A percentile compares a stretch with the other conserved stretches of the same genome.
Conservation (phyloP, 768 basidiomycete genomes). For the Pisolithus tinctorius region DNA sequence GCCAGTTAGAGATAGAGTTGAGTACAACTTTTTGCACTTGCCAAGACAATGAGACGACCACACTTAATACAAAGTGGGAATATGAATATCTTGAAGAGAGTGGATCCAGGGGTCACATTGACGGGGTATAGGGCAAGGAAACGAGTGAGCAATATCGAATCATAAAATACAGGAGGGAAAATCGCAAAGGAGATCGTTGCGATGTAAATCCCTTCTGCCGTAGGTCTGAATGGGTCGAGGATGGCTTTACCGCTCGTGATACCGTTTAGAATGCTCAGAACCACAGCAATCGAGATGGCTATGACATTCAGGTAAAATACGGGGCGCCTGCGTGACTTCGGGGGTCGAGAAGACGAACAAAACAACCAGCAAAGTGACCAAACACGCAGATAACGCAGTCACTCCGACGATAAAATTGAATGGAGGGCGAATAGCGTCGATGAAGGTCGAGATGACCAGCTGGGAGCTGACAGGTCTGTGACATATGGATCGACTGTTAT, state of each 20-base stretch:
- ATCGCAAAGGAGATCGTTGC: slow-evolving; percentile 19
- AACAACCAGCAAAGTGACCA: slow-evolving; percentile 28
- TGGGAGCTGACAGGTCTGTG: background rate
- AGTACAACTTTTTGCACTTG: background rate
- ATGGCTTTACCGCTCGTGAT: slow-evolving; percentile 1
- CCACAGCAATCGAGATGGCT: slow-evolving; percentile 16
- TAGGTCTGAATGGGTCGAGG: slow-evolving; percentile 11
- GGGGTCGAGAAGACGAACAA: slow-evolving; percentile 28
- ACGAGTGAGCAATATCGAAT: slow-evolving; percentile 31
- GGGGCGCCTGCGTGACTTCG: slow-evolving; percentile 16
- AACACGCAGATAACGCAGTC: slow-evolving; percentile 21
- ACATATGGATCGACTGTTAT: background rate
- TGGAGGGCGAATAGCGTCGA: slow-evolving; percentile 16
- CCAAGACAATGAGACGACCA: slow-evolving; percentile 20
- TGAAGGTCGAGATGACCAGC: slow-evolving; percentile 6
- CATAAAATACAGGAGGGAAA: slow-evolving; percentile 29
- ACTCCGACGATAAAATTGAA: slow-evolving; percentile 21
- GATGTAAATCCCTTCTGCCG: slow-evolving; percentile 12
- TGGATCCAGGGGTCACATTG: slow-evolving; percentile 7
- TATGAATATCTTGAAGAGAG: slow-evolving; percentile 17
- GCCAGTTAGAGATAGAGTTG: background rate
- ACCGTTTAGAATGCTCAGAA: slow-evolving; percentile 20
- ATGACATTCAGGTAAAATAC: slow-evolving; percentile 30
- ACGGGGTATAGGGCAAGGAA: slow-evolving; percentile 31
- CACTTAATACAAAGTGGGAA: slow-evolving; percentile 27